phyloP scores from a whole-genome alignment of 345 rosid genomes.

The Brassica carinata region DNA sequence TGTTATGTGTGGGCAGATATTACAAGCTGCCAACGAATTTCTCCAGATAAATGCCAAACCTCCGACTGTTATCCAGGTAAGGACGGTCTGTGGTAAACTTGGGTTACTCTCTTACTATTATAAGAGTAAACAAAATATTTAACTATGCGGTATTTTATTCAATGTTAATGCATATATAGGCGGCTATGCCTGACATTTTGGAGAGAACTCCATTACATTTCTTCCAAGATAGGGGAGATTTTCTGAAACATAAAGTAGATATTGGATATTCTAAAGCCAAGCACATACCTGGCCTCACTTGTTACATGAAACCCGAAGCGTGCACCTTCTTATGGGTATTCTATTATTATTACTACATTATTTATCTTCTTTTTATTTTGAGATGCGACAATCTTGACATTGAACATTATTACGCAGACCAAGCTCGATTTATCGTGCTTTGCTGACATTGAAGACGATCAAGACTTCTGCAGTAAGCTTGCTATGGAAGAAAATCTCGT shows the following conservation, averaged over 20 bases:
- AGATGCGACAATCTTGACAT: background rate
- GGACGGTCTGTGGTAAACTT: background rate
- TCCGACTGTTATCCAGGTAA: slow-evolving; percentile 57
- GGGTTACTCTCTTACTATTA: background rate
- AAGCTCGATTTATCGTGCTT: slow-evolving; percentile 4
- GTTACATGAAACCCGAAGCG: slow-evolving; percentile 59
- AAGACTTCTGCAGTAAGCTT: slow-evolving; percentile 32
- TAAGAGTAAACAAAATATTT: background rate
- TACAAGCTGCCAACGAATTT: slow-evolving; percentile 40
- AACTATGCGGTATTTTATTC: background rate
- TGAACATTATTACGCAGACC: background rate
- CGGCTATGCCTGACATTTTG: slow-evolving; percentile 63
- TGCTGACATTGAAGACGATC: slow-evolving; percentile 30
- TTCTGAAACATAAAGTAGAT: slow-evolving; percentile 50
- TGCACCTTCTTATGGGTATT: slow-evolving; percentile 72
- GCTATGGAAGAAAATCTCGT: slow-evolving; percentile 37
- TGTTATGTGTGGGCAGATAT: slow-evolving; percentile 41
- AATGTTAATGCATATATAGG: slow-evolving; percentile 44
- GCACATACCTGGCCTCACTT: slow-evolving; percentile 60
- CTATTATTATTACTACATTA: background rate
- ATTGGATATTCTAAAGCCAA: slow-evolving; percentile 44
- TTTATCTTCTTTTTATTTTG: background rate
- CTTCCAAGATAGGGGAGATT: slow-evolving; percentile 41
- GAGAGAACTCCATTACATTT: slow-evolving; percentile 61
- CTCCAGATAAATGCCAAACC: slow-evolving; percentile 45